These are phyloP conservation scores for Cladosporium sp. DNA, from an alignment of 2,329 filamentous ascomycete genomes.

Conservation along the genomic window DNA sequence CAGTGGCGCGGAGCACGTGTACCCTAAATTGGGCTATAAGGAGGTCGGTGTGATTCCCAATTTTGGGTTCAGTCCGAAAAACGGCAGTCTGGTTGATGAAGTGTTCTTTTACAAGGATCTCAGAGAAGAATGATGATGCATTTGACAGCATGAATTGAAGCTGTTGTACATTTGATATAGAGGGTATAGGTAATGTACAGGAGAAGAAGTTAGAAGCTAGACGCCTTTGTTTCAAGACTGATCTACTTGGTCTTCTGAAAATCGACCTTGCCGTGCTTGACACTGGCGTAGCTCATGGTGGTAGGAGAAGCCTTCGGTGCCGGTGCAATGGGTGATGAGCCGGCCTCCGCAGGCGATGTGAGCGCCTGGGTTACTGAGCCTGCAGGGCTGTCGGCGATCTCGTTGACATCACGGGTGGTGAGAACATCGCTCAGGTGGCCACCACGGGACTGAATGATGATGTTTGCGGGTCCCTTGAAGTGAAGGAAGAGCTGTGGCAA, in stretches of 20 bases:
- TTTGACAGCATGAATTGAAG: neutral
- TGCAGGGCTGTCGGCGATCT: conserved; percentile 78
- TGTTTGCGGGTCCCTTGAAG: conserved; percentile 80
- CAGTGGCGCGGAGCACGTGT: conserved; percentile 51
- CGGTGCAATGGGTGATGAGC: conserved; percentile 18
- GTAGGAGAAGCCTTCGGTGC: conserved; percentile 23
- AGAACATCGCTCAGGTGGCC: conserved; percentile 74
- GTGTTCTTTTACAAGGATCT: conserved; percentile 60
- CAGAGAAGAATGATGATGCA: conserved; percentile 12
- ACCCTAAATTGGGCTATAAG: conserved; percentile 53
- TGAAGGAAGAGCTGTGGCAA: conserved; percentile 67
- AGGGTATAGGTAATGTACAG: conserved; percentile 13
- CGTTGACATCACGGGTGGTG: conserved; percentile 75
- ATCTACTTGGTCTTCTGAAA: conserved; percentile 22
- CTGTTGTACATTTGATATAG: conserved; percentile 13
- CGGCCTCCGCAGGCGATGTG: conserved; percentile 25
- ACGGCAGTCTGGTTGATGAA: conserved; percentile 47
- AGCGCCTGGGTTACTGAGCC: conserved; percentile 62
- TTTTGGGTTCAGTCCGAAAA: conserved; percentile 47
- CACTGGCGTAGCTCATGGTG: conserved; percentile 32
- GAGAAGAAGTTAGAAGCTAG: neutral
- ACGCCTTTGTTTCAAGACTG: neutral
- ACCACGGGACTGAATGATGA: conserved; percentile 85
- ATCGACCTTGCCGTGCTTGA: conserved; percentile 31
- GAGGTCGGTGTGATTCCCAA: conserved; percentile 54